Base-by-base conservation (phyloP, 768 basidiomycete species). In the Rhizopogon vinicolor region DNA sequence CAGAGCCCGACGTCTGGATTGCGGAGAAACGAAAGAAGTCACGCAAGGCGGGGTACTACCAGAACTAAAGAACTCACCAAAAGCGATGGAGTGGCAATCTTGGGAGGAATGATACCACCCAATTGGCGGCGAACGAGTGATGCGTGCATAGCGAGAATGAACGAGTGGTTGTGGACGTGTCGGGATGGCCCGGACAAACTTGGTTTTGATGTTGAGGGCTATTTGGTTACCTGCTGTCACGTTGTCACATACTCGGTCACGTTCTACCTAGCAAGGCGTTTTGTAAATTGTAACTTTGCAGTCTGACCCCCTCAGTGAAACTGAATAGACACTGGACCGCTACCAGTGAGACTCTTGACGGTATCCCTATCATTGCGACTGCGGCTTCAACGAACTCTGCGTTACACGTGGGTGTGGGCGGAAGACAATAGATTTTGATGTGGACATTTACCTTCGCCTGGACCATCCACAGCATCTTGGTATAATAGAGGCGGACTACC, bases 21-120 rank as follows among this genome's bases (percentile, higher is more conserved):
- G 29, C 18, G 44, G 18, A 53, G 19, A 16, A 19, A 33, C n/a
- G 3, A 56, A 62, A 56, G 49, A 64, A 53, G 57, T 59, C 51
- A 37, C 49, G 42, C 14, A 31, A 41, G 28, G 19, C 44, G 35
- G 2, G 13, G 2, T 45, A 14, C 16, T 4, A n/a, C 2, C 1
- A 0, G 1, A 9, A 3, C 2, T 16, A 3, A 7, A 35, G 10
- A 9, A 55, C 63, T 63, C 72, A 96, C 93, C 56, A 97, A 86
- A 62, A 91, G 86, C 51, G 84, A 81, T 1, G 94, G 93, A 9
- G 93, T 91, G 54, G 95, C 94, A 67, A 98, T 88, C 78, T 98
- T 98, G 50, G 95, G 95, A 41, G 95, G 95, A 63, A 97, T 84
- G 55, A 97, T 81, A 53, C 86, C 84, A 58, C 82, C 83, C 62